Percentiles rank a stretch among this genome's conserved stretches.
phyloP scores from a whole-genome alignment of 768 basidiomycete genomes.

The Auriscalpium orientale region DNA sequence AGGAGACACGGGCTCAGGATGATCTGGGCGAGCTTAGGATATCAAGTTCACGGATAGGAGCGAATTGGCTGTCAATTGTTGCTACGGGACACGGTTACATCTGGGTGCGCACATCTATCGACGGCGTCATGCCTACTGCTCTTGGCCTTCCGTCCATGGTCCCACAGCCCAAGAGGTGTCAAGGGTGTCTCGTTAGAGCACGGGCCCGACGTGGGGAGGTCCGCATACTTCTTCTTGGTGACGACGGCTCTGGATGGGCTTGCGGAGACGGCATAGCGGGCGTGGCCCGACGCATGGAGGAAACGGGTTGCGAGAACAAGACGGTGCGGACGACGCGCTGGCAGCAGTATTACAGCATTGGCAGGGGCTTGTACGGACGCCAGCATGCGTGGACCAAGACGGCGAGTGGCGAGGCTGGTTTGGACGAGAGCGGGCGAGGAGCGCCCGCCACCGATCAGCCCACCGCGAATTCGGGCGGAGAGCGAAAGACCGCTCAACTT shows the following conservation, averaged over 20 bases:
- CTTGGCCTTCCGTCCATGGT: slow-evolving; percentile 22
- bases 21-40: too few relatives aligned
- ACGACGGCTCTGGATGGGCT: slow-evolving; percentile 10
- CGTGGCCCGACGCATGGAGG: neutral
- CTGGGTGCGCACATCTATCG: slow-evolving; percentile 1
- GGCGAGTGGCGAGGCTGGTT: neutral
- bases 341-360: neutral
- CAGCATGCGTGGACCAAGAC: neutral
- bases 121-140: neutral
- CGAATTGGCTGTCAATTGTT: neutral
- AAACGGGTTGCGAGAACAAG: neutral
- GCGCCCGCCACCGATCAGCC: neutral
- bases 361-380: neutral
- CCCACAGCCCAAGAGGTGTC: slow-evolving; percentile 36
- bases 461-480: slow-evolving; percentile 10
- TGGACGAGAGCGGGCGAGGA: neutral
- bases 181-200: slow-evolving; percentile 37
- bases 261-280: neutral
- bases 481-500: slow-evolving; percentile 15
- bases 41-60: neutral
- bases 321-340: neutral
- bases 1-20: too few relatives aligned
- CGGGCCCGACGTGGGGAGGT: slow-evolving; percentile 46
- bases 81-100: neutral
- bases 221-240: slow-evolving; percentile 46